These are phyloP conservation scores for Breviolum minutum DNA, from an alignment of 73 alveolate species.

Conservation along the genomic window DNA sequence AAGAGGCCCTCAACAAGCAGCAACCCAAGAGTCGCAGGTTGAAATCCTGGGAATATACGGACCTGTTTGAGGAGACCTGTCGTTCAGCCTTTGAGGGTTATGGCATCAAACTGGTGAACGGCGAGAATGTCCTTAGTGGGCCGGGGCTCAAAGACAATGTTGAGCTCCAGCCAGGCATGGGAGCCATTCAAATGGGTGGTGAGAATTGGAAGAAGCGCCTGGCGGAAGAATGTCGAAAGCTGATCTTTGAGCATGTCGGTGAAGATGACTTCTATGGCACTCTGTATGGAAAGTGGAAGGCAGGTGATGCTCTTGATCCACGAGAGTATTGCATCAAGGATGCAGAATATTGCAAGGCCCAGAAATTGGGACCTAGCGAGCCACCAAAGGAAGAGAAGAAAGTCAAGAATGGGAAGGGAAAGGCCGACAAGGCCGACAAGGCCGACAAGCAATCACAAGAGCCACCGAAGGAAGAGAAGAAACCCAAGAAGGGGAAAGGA, in stretches of 20 bases:
- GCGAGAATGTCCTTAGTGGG: slow-evolving; percentile 94
- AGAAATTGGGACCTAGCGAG: slow-evolving; percentile 46
- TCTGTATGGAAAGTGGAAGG: slow-evolving; percentile 76
- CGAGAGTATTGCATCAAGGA: slow-evolving; percentile 41
- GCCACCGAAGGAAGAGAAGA: slow-evolving; percentile 1
- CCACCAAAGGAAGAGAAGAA: neutral
- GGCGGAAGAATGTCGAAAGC: slow-evolving; percentile 84
- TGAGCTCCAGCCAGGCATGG: slow-evolving; percentile 89
- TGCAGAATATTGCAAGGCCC: slow-evolving; percentile 46
- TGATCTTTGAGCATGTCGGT: slow-evolving; percentile 46
- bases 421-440: too few relatives aligned
- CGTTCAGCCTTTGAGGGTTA: slow-evolving; percentile 89
- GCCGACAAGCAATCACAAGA: too few relatives aligned
- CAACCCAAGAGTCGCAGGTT: slow-evolving; percentile 92
- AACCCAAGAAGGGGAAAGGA: neutral
- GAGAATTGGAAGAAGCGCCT: slow-evolving; percentile 90
- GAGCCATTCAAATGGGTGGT: slow-evolving; percentile 95
- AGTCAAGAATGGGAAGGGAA: neutral
- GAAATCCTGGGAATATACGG: slow-evolving; percentile 87
- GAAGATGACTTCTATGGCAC: slow-evolving; percentile 58
- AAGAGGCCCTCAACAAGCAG: slow-evolving; percentile 80
- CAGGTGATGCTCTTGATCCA: neutral
- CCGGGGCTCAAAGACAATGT: slow-evolving; percentile 78
- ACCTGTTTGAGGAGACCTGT: slow-evolving; percentile 94
- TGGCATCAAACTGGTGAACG: slow-evolving; percentile 94